Evolutionary conservation across 257 asterid genomes (phyloP).

Genomic region (Verbascum thapsus): DNA sequence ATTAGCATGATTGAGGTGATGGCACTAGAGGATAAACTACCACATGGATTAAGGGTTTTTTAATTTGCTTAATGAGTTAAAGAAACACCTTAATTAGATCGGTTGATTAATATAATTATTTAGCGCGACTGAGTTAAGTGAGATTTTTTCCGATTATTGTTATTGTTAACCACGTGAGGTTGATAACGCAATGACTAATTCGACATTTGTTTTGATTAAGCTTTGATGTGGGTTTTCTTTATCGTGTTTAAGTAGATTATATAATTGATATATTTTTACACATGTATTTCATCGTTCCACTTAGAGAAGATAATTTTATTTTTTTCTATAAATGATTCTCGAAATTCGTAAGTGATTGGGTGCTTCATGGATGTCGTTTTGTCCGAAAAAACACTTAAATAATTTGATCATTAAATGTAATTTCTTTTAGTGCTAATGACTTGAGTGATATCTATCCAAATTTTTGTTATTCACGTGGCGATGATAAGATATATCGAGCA

Average conservation of each 20-base stretch:
- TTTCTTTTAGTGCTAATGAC: neutral
- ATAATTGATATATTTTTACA: too few relatives aligned
- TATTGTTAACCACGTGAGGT: neutral
- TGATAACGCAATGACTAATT: neutral
- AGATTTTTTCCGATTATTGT: neutral
- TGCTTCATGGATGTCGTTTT: neutral
- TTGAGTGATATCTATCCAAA: constrained; percentile 22
- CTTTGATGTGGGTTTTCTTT: neutral
- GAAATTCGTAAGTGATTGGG: too few relatives aligned
- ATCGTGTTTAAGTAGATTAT: neutral
- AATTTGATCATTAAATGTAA: constrained; percentile 6
- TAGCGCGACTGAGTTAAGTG: neutral
- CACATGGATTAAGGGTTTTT: neutral
- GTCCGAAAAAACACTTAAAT: neutral
- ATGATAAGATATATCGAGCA: neutral
- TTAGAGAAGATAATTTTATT: too few relatives aligned
- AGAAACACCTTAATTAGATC: constrained; percentile 1
- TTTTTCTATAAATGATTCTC: too few relatives aligned
- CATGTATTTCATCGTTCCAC: too few relatives aligned
- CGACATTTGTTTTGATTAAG: neutral
- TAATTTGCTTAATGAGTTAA: neutral
- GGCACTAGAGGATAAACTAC: neutral
- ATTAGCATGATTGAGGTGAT: neutral
- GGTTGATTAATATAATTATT: neutral
- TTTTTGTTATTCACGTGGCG: constrained; percentile 25